These are phyloP conservation scores for Persicaria maculosa DNA, from an alignment of 148 eudicot genomes.

Conservation along the genomic window DNA sequence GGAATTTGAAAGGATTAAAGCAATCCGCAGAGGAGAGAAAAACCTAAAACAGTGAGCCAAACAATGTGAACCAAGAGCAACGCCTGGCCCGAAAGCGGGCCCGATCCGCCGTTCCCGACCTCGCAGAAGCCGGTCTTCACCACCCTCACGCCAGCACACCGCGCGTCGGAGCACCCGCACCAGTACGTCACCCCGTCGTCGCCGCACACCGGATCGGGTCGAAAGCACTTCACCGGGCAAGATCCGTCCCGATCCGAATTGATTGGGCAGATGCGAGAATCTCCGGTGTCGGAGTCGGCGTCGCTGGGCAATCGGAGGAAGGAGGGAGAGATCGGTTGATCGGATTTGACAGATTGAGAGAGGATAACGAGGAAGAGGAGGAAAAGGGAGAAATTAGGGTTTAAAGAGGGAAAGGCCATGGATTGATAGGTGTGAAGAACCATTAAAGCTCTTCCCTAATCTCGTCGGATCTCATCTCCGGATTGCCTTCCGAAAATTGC, in stretches of 20 bases:
- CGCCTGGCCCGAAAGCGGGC: constrained; percentile 64
- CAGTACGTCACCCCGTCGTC: constrained; percentile 81
- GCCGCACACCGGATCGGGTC: constrained; percentile 88
- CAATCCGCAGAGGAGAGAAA: constrained; percentile 63
- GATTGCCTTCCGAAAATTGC: neutral
- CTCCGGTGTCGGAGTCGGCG: neutral
- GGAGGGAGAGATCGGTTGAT: constrained; percentile 7
- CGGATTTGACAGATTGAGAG: constrained; percentile 25
- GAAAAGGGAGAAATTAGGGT: constrained; percentile 19
- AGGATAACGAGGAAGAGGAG: constrained; percentile 15
- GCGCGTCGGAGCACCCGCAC: constrained; percentile 92
- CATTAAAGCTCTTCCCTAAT: neutral
- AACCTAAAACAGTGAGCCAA: constrained; percentile 65
- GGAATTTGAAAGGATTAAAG: constrained; percentile 24
- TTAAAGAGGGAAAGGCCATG: constrained; percentile 5
- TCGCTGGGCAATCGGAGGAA: constrained; percentile 34
- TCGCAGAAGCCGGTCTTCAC: constrained; percentile 65
- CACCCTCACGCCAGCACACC: constrained; percentile 60
- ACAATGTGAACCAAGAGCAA: constrained; percentile 67
- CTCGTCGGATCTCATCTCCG: neutral
- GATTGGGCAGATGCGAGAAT: constrained; percentile 19
- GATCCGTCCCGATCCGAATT: constrained; percentile 14
- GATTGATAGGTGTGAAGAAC: neutral
- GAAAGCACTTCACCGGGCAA: constrained; percentile 78
- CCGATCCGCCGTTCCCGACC: constrained; percentile 59